Percentiles rank a stretch among this genome's conserved stretches.
These are phyloP conservation scores for Yamadazyma kitorensis DNA, from an alignment of 805 yeast genomes.

Conservation along the genomic window DNA sequence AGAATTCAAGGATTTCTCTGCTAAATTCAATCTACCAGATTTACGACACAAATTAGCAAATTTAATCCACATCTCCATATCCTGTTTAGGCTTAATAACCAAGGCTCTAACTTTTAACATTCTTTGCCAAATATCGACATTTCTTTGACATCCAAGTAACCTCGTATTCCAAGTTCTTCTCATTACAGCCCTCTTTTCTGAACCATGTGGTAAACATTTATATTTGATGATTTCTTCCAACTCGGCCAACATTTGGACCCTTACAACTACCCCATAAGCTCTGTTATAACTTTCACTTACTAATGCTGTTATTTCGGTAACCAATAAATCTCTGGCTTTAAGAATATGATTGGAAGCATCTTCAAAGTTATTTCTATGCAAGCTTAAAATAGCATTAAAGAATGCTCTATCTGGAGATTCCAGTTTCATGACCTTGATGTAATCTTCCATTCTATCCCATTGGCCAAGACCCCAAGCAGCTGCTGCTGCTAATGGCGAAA, in stretches of 20 bases:
- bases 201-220: constrained; percentile 78
- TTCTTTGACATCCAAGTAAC: constrained; percentile 88
- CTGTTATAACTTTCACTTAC: constrained; percentile 95
- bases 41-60: constrained; percentile 95
- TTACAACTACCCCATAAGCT: constrained; percentile 94
- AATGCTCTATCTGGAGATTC: constrained; percentile 95
- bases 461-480: constrained; percentile 98
- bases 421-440: constrained; percentile 82
- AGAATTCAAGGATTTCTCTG: constrained; percentile 84
- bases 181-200: constrained; percentile 74
- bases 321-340: constrained; percentile 83
- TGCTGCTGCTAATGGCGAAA: constrained; percentile 98
- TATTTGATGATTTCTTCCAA: constrained; percentile 91
- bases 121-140: constrained; percentile 99
- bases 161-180: constrained; percentile 94
- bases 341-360: constrained; percentile 77
- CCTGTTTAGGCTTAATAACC: constrained; percentile 92
- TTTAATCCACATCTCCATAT: constrained; percentile 97
- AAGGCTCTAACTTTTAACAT: constrained; percentile 89
- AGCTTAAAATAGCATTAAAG: constrained; percentile 82
- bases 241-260: constrained; percentile 97
- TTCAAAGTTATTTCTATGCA: constrained; percentile 82
- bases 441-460: constrained; percentile 95
- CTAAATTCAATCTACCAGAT: constrained; percentile 86
- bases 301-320: constrained; percentile 90